Percentiles rank a stretch among this genome's conserved stretches.
Conservation (phyloP, 169 alveolate species). For the Plasmodium chabaudi region DNA sequence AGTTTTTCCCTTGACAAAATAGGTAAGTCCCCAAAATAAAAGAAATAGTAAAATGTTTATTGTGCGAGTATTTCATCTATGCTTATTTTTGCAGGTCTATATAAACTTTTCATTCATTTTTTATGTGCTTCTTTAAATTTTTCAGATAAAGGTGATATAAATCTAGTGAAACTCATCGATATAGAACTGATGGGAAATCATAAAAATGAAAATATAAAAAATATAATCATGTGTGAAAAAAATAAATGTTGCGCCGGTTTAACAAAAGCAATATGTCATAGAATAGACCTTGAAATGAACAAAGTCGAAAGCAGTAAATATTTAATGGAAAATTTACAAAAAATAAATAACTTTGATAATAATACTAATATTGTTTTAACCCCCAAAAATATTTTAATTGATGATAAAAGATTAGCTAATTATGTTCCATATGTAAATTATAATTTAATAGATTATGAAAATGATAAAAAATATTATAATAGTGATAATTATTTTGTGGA, state of each 20-base stretch:
- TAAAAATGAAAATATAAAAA: slow-evolving; percentile 17
- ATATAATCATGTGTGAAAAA: slow-evolving; percentile 8
- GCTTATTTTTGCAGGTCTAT: background rate
- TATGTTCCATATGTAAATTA: slow-evolving; percentile 66
- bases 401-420: slow-evolving; percentile 46
- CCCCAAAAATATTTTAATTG: slow-evolving; percentile 55
- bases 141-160: slow-evolving; percentile 8
- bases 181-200: background rate
- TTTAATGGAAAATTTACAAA: slow-evolving; percentile 48
- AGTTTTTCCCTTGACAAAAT: slow-evolving; percentile 26
- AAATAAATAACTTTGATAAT: slow-evolving; percentile 37
- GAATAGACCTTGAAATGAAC: slow-evolving; percentile 46
- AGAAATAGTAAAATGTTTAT: background rate
- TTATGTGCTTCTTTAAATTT: background rate
- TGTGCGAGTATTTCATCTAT: background rate
- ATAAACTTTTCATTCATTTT: background rate
- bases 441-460: slow-evolving; percentile 57
- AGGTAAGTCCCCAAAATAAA: background rate
- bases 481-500: slow-evolving; percentile 50
- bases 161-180: slow-evolving; percentile 1
- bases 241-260: slow-evolving; percentile 34
- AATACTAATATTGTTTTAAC: slow-evolving; percentile 67
- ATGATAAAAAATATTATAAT: slow-evolving; percentile 57
- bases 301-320: slow-evolving; percentile 28
- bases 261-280: slow-evolving; percentile 40